These are phyloP conservation scores for Gossypium mustelinum DNA, from an alignment of 345 rosid species.

Conservation along the genomic window DNA sequence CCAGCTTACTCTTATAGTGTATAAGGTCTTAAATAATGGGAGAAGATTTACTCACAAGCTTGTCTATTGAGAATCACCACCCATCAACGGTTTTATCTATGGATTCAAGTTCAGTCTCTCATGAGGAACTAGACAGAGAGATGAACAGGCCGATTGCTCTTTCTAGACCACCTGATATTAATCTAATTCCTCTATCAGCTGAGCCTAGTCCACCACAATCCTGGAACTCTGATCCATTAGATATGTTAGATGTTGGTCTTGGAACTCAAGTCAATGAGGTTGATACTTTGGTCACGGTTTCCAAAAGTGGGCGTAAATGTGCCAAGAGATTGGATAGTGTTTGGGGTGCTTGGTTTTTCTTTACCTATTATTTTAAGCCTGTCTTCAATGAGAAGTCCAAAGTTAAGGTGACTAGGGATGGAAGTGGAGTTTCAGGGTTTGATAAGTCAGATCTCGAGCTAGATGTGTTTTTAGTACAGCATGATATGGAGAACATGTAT, in stretches of 20 bases:
- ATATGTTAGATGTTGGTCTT: conserved; percentile 75
- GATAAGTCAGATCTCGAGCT: conserved; percentile 12
- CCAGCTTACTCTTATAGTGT: neutral
- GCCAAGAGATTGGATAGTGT: conserved; percentile 26
- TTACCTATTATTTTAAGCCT: conserved; percentile 8
- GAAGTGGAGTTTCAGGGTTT: conserved; percentile 10
- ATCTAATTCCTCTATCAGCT: conserved; percentile 69
- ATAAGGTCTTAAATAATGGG: conserved; percentile 32
- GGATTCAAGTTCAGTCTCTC: conserved; percentile 90
- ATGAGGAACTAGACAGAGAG: conserved; percentile 83
- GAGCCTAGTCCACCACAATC: conserved; percentile 77
- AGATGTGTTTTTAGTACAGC: conserved; percentile 5
- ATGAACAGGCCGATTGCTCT: conserved; percentile 75
- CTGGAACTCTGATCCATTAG: conserved; percentile 56
- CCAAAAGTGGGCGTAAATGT: conserved; percentile 72
- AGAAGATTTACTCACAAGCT: conserved; percentile 50
- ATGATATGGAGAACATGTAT: conserved; percentile 15
- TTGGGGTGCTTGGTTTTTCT: conserved; percentile 16
- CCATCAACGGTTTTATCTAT: conserved; percentile 90
- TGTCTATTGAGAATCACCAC: conserved; percentile 85
- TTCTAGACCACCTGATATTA: conserved; percentile 87
- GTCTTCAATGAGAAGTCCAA: conserved; percentile 9
- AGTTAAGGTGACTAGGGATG: conserved; percentile 6
- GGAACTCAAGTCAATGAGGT: conserved; percentile 70
- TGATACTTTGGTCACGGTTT: conserved; percentile 55